These are phyloP conservation scores for Penicillium brasilianum DNA, from an alignment of 2,329 filamentous ascomycete genomes.

Conservation along the genomic window DNA sequence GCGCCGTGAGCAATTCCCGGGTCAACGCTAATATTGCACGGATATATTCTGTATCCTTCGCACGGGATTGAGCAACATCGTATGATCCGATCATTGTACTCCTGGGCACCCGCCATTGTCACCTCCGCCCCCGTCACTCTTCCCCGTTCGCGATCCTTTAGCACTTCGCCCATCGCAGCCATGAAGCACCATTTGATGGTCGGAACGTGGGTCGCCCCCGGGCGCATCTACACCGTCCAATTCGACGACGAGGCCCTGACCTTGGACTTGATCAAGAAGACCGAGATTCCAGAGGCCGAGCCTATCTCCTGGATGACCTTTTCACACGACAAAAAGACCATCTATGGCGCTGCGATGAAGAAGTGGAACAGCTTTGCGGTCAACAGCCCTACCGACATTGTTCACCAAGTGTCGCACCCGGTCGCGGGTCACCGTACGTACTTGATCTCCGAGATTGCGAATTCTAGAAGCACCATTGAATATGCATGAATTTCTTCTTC, in stretches of 20 bases:
- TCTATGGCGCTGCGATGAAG: slow-evolving; percentile 92
- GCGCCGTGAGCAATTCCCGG: background rate
- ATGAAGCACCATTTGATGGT: slow-evolving; percentile 93
- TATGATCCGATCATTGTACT: slow-evolving; percentile 26
- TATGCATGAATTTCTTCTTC: background rate
- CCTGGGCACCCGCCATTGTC: slow-evolving; percentile 13
- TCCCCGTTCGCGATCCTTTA: slow-evolving; percentile 18
- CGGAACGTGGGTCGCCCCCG: slow-evolving; percentile 88
- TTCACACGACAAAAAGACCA: slow-evolving; percentile 80
- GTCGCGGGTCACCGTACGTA: slow-evolving; percentile 73
- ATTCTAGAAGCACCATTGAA: background rate
- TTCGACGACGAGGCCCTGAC: slow-evolving; percentile 83
- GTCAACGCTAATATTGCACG: background rate
- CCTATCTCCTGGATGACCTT: slow-evolving; percentile 95
- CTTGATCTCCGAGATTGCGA: background rate
- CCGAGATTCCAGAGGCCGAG: slow-evolving; percentile 79
- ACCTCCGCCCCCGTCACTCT: background rate
- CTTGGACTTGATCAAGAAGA: slow-evolving; percentile 77
- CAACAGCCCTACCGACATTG: slow-evolving; percentile 74
- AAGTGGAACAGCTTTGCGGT: slow-evolving; percentile 86
- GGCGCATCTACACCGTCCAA: slow-evolving; percentile 85
- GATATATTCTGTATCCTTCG: slow-evolving; percentile 22
- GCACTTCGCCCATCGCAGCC: slow-evolving; percentile 34
- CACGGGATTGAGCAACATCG: slow-evolving; percentile 11
- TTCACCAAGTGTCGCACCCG: slow-evolving; percentile 74